Conservation (phyloP, 345 rosid genomes). For the Moringa oleifera region DNA sequence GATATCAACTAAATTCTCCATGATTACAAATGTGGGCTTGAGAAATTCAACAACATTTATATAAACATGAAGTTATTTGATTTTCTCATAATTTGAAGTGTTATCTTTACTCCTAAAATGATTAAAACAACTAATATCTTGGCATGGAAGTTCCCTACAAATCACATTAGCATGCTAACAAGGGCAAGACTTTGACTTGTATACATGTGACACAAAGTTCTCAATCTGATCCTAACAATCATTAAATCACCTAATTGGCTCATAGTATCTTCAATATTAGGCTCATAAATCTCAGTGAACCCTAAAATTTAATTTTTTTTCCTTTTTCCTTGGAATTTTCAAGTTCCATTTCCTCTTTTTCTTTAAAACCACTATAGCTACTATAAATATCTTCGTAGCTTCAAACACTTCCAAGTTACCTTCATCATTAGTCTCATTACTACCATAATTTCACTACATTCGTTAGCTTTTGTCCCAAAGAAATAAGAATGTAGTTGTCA, state of each 20-base stretch:
- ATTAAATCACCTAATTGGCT: too few species aligned
- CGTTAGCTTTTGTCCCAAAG: conserved; percentile 18
- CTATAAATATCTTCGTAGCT: conserved; percentile 41
- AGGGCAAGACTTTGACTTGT: conserved; percentile 42
- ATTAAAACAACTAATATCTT: conserved; percentile 78
- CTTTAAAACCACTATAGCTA: conserved; percentile 47
- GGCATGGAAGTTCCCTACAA: conserved; percentile 33
- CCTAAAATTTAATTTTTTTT: conserved; percentile 36
- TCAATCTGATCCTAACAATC: conserved; percentile 35
- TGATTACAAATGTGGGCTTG: conserved; percentile 59
- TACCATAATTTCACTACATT: conserved; percentile 17
- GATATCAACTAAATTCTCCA: conserved; percentile 84
- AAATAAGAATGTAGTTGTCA: conserved; percentile 17
- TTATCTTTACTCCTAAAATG: conserved; percentile 41
- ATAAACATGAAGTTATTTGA: conserved; percentile 50
- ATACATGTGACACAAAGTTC: conserved; percentile 46
- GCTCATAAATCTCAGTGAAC: too few species aligned
- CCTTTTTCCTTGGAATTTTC: too few species aligned
- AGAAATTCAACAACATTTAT: conserved; percentile 64
- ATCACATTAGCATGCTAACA: conserved; percentile 64
- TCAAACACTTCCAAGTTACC: conserved; percentile 41
- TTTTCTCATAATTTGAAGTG: conserved; percentile 58
- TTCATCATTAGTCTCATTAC: conserved; percentile 20
- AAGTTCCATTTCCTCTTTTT: too few species aligned
- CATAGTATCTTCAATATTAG: too few species aligned